Base-by-base conservation (phyloP, 2,329 filamentous ascomycete species). In the Colletotrichum musae region DNA sequence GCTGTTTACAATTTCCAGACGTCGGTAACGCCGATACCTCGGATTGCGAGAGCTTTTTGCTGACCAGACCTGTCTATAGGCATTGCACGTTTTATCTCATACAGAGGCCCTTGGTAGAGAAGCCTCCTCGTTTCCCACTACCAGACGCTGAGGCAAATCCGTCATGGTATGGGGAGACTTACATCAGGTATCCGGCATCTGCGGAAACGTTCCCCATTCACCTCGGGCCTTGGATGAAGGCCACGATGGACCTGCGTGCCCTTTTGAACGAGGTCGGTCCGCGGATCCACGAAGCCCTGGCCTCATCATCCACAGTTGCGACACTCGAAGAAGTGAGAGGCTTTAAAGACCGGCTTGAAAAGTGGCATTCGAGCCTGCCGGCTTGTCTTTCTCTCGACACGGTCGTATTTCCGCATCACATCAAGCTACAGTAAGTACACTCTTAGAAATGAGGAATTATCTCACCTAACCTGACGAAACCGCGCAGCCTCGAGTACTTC, bases 1-100 rank as follows among this genome's bases (percentile, higher is more conserved):
- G 70, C 75, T 13, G 41, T 81, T 24, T 83, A 76, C 32, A 79
- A 76, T 15, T 80, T 75, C 77, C 75, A 81, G 72, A 64, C 72
- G 62, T 65, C n/a, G 10, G 54, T 47, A 18, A 18, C 9, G 9
- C 18, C 5, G n/a, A 16, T 3, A 13, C 2, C 7, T 0, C 3
- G 7, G 5, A 21, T 12, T 36, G 32, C 9, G 9, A 12, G 7
- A 36, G 32, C n/a, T 15, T 6, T 41, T 18, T 6, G 10, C 3
- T 39, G 10, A 36, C 32, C 0, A 15, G 16, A 13, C 5, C 7
- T 6, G 7, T 15, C 9, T 18, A 2, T 21, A 28, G 52, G n/a
- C 52, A 21, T 3, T 39, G n/a, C 13, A 43, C 41, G 2, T 41
- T 54, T 21, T 36, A 36, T 5, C 18, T 54, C 21, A 9, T 41